A percentile compares a stretch with the other conserved stretches of the same genome.
Conservation (phyloP, 176 grass and related monocot species). For the Musa beccarii region DNA sequence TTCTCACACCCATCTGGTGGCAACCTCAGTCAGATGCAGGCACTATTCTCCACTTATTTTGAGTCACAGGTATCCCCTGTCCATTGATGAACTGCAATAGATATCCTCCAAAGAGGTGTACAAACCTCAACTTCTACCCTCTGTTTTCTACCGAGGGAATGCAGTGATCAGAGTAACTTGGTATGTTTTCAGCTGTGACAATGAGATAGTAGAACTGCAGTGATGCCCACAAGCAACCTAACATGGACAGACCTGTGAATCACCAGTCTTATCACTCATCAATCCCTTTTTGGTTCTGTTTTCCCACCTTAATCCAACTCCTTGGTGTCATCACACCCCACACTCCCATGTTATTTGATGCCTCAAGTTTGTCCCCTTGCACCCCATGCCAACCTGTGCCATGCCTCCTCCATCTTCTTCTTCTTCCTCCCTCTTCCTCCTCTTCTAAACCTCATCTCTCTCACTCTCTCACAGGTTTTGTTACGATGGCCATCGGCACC, state of each 20-base stretch:
- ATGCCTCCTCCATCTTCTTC: not conserved
- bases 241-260: not conserved
- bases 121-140: no score
- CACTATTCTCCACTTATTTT: no score
- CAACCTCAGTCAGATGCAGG: no score
- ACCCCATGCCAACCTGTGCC: not conserved
- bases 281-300: not conserved
- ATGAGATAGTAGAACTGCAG: not conserved
- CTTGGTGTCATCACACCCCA: not conserved
- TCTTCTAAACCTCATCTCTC: not conserved
- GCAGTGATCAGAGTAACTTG: no score
- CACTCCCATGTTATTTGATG: conserved; percentile 1
- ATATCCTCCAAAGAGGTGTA: no score
- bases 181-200: no score
- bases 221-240: not conserved
- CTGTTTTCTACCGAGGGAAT: no score
- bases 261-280: not conserved
- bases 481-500: not conserved
- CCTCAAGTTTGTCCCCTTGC: not conserved
- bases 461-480: no score
- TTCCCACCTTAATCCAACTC: not conserved
- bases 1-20: no score
- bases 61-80: no score
- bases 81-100: no score
- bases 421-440: not conserved